Evolutionary conservation across 345 rosid species (phyloP).

Genomic region (Lepidium didymum): DNA sequence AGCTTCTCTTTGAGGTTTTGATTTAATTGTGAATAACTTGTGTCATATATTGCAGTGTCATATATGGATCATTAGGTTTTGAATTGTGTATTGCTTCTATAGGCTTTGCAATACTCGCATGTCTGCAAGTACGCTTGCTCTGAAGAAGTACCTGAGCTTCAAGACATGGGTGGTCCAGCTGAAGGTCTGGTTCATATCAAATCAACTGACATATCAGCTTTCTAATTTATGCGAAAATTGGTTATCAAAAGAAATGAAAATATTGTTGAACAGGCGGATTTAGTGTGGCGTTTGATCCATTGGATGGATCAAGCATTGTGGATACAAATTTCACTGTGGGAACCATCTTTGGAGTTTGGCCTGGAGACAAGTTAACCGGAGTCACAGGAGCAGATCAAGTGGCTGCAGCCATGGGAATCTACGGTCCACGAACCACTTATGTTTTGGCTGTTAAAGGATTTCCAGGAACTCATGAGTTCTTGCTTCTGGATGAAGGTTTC

Average conservation of each 20-base stretch:
- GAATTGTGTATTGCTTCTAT: background rate
- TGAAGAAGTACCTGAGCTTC: constrained; percentile 92
- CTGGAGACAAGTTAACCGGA: constrained; percentile 87
- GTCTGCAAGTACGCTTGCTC: constrained; percentile 96
- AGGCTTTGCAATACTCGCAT: constrained; percentile 91
- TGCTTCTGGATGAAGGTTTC: constrained; percentile 96
- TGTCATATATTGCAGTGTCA: background rate
- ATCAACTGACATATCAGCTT: background rate
- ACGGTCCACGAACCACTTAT: constrained; percentile 90
- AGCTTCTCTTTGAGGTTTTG: constrained; percentile 89
- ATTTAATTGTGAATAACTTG: background rate
- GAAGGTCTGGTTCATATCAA: constrained; percentile 47
- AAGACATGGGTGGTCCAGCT: constrained; percentile 93
- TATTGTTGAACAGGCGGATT: constrained; percentile 54
- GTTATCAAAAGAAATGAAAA: background rate
- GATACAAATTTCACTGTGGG: constrained; percentile 89
- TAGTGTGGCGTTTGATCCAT: constrained; percentile 90
- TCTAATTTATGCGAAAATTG: background rate
- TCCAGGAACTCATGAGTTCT: constrained; percentile 97
- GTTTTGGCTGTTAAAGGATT: constrained; percentile 73
- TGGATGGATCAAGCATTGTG: constrained; percentile 80
- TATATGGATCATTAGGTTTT: background rate
- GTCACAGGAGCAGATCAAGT: constrained; percentile 82
- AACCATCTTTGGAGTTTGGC: constrained; percentile 98
- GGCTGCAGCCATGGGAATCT: constrained; percentile 95